Base-by-base conservation (phyloP, 1,139 yeast species). In the Candida tetrigidarum region DNA sequence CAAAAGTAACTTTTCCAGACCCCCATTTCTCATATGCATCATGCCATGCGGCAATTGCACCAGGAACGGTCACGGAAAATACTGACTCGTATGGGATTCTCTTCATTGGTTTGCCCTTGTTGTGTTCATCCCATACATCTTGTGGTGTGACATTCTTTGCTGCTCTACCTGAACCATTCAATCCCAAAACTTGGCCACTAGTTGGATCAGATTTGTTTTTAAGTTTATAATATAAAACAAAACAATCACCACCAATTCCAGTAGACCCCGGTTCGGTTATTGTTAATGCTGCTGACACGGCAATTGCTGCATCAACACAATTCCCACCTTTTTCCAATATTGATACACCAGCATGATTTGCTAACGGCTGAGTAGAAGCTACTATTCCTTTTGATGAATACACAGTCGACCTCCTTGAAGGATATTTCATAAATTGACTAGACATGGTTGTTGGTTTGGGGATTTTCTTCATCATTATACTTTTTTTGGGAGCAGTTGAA, bases 201-300 rank as follows among this genome's bases (percentile, higher is more conserved):
- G 9, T 43, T 22, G 48, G 50, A 28, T 51, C 46, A 5, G 27
- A 32, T 45, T 75, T 71, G 19, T 76, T 69, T 28, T 64, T 55
- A 29, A 74, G 74, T 37, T 80, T 75, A 62, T 83, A 84, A 58
- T 72, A 83, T 40, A 87, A 66, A 1, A 84, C 80, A 67, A 86
- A 88, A 49, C 88, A 84, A 59, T 88, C 96, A 26, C 96, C 96
- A 3, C 96, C 96, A 45, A 87, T 76, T 11, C 95, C 95, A 1
- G 93, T 87, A 50, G 89, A 83, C 25, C 80, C 77, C 0, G 96
- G 95, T 58, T 88, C 96, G 3, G 84, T 68, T 10, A 87, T 80
- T 50, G 86, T 78, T 36, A 88, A 69, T 5, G 84, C 88, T 4
- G 96, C 93, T 5, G 91, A 81, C 25, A 84, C 81, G 0, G 93